Evolutionary conservation across 2,329 filamentous ascomycete species (phyloP).

Genomic region (Neopestalotiopsis sp.): DNA sequence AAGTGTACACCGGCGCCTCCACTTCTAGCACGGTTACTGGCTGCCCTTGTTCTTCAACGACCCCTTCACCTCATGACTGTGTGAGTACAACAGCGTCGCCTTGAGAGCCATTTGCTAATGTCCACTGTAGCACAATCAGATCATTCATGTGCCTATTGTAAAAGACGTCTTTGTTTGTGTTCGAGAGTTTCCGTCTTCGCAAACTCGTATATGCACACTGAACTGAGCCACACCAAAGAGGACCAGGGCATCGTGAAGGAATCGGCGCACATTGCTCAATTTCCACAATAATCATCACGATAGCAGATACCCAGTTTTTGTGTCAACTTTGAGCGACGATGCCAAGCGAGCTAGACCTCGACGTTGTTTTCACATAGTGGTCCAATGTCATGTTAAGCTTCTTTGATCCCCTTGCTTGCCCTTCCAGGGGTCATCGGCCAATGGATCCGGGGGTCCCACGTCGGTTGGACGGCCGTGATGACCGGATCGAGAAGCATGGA

Average conservation of each 20-base stretch:
- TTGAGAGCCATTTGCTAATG: too few species aligned
- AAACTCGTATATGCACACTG: too few species aligned
- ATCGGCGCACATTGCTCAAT: background rate
- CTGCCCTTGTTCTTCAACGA: too few species aligned
- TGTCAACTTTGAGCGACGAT: conserved; percentile 1
- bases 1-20: too few species aligned
- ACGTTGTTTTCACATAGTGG: background rate
- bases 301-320: background rate
- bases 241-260: background rate
- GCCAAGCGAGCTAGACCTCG: background rate
- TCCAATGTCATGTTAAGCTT: background rate
- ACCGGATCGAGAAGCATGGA: background rate
- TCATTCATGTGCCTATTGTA: too few species aligned
- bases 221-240: background rate
- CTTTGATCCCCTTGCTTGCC: background rate
- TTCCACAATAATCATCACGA: background rate
- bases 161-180: too few species aligned
- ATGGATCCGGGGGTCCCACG: background rate
- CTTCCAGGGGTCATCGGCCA: background rate
- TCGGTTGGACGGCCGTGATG: background rate
- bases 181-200: too few species aligned
- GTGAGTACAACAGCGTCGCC: too few species aligned
- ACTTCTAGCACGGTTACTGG: too few species aligned
- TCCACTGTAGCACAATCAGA: too few species aligned
- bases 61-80: too few species aligned